A percentile compares a stretch with the other conserved stretches of the same genome.
Evolutionary conservation across 1,284 basidiomycete species (phyloP).

Genomic region (Moesziomyces sp.): DNA sequence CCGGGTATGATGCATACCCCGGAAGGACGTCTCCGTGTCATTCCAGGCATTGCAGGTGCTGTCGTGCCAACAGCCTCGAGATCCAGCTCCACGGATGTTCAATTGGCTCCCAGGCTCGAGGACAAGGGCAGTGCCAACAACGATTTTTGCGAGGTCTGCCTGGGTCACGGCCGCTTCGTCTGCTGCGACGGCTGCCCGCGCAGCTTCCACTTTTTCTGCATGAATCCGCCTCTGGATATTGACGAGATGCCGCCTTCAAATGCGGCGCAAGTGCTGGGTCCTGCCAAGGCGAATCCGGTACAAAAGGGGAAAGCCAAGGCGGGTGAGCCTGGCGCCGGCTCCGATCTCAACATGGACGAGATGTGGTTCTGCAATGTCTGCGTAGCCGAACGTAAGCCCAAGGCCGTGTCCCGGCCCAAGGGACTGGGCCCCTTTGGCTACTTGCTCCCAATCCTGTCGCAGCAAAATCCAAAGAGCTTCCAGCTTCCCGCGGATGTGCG

Average conservation of each 20-base stretch:
- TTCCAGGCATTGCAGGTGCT: conserved; percentile 44
- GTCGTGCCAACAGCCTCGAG: conserved; percentile 18
- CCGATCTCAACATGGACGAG: conserved; percentile 72
- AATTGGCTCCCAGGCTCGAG: conserved; percentile 28
- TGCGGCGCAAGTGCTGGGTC: conserved; percentile 43
- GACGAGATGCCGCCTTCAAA: conserved; percentile 76
- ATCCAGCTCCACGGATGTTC: conserved; percentile 20
- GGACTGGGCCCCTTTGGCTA: conserved; percentile 69
- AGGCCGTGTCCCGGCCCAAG: conserved; percentile 37
- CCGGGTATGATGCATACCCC: conserved; percentile 35
- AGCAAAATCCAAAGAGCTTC: conserved; percentile 80
- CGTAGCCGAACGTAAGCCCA: conserved; percentile 63
- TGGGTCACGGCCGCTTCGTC: conserved; percentile 78
- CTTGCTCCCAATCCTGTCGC: conserved; percentile 76
- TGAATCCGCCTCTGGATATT: conserved; percentile 91
- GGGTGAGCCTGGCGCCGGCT: conserved; percentile 9
- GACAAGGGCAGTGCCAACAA: conserved; percentile 76
- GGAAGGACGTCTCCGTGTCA: conserved; percentile 34
- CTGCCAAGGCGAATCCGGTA: conserved; percentile 13
- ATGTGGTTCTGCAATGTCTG: conserved; percentile 92
- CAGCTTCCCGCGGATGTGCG: conserved; percentile 89
- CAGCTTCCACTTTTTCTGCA: conserved; percentile 94
- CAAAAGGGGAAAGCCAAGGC: conserved; percentile 38
- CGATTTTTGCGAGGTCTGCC: conserved; percentile 92
- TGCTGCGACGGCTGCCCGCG: conserved; percentile 93